Base-by-base conservation (phyloP, 331 rosid genomes). In the Saraca asoca region DNA sequence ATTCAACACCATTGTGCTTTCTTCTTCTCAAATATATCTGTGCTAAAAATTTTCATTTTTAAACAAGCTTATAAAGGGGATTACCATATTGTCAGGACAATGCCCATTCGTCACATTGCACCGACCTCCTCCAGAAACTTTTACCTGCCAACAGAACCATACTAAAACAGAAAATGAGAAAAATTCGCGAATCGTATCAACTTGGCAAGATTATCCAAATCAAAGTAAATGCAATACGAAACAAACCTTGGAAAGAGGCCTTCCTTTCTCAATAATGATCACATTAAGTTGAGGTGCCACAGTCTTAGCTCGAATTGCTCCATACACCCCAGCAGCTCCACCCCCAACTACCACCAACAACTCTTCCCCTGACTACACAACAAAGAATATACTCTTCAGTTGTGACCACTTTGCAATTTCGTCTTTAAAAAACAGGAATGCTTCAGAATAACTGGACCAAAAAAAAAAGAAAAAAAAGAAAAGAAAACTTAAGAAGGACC, bases 51-150 rank as follows among this genome's bases (percentile, higher is more conserved):
- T 12, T 39, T 39, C 41, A 43, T 43, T 43, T 43, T 5, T 5
- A 0, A 12, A 43, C 41, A 64, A 29, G 24, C 45, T 74, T 13
- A 62, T 38, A 45, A 38, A 33, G 6, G 39, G 38, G 66, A 76
- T 56, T 77, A 93, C 96, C 91, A 71, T 66, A 76, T 81, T 73
- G 69, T 93, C 95, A 68, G 63, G 49, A 71, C 72, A 85, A 70
- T 85, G 94, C 57, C 98, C 98, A 66, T 87, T 93, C 12, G 98
- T 93, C 77, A 93, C 96, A 69, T 93, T 93, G 82, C 98, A 93
- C 31, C 96, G 78, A 45, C 98, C 98, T 60, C 96, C 98, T 29
- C 96, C 96, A 31, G 98, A 93, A 77, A 93, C 70, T 78, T 84
- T 87, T 7, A 93, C 98, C 96, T 89, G 82, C 73, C 45, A 73